Base-by-base conservation (phyloP, 2,329 filamentous ascomycete species). In the Triangularia setosa region DNA sequence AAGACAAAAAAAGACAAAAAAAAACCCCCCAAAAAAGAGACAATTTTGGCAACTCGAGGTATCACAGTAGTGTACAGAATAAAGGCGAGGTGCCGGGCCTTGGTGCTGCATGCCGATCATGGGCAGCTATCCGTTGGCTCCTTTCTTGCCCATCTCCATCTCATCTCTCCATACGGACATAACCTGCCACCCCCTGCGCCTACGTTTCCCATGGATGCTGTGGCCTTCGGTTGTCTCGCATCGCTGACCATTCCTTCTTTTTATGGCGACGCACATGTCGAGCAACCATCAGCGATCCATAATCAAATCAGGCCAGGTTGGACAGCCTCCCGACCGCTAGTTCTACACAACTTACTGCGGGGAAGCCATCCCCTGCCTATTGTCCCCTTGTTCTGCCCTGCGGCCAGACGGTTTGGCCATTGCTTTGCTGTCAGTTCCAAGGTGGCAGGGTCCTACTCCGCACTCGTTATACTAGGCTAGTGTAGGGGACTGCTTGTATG, bases 71-170 rank as follows among this genome's bases (percentile, higher is more conserved):
- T 24, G 30, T 28, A 28, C 27, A 28, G 27, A 4, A 8, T 12
- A 33, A 33, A 12, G 14, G 30, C 30, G 30, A 33, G 30, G 12
- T 33, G 30, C 30, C 30, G 40, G 18, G 18, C n/a, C 53, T 16
- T 14, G 12, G 53, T 60, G 52, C 62, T 65, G 66, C 67, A 64
- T 66, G 67, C 62, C 67, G 64, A 68, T 69, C 67, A 65, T 61
- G 58, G 58, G 62, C 59, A 60, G 30, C 33, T 58, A 48, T 52
- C 11, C 44, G 30, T 18, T 28, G 33, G 11, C 58, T 33, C 12
- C 30, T 33, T 33, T 33, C 1, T 33, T 33, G 30, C 30, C 30
- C 30, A 33, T 33, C 8, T 12, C 30, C 11, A 33, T 33, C 30
- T 57, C 33, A 7, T 35, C 6, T 9, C 11, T 35, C 12, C 25